Conservation (phyloP, 169 alveolate species). For the Cyclospora cayetanensis region DNA sequence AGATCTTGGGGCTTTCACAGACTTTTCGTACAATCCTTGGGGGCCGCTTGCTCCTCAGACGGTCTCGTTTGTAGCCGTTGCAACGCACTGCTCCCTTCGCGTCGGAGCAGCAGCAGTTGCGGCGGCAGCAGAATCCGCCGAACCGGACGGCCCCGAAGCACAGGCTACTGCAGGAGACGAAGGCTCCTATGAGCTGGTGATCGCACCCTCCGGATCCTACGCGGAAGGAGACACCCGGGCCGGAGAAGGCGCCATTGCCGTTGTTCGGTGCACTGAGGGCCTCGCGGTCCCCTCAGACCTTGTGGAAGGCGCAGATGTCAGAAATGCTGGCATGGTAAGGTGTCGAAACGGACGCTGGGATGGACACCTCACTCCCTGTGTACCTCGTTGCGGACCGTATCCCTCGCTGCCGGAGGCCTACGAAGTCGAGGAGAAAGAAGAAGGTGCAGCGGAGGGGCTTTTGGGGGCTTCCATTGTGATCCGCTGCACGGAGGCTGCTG, state of each 20-base stretch:
- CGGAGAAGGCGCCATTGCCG: constrained; percentile 50
- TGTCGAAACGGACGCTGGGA: constrained; percentile 58
- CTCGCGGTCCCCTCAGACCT: constrained; percentile 11
- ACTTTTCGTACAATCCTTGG: constrained; percentile 81
- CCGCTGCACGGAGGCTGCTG: constrained; percentile 60
- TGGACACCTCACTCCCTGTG: constrained; percentile 56
- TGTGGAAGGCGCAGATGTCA: constrained; percentile 8
- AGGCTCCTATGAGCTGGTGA: constrained; percentile 3
- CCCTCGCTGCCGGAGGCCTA: constrained; percentile 69
- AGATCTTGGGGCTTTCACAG: constrained; percentile 78
- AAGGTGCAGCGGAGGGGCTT: constrained; percentile 54
- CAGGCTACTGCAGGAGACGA: constrained; percentile 38
- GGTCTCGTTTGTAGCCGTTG: neutral
- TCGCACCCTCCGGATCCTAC: neutral
- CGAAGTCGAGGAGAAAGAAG: constrained; percentile 12
- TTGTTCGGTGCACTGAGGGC: constrained; percentile 58
- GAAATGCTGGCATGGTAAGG: constrained; percentile 5
- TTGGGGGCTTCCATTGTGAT: constrained; percentile 15
- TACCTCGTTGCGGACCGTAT: constrained; percentile 60
- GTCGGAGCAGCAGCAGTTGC: constrained; percentile 39
- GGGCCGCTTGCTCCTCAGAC: constrained; percentile 74
- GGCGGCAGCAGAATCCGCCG: constrained; percentile 51
- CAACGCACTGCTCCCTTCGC: constrained; percentile 20
- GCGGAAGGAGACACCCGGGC: neutral
- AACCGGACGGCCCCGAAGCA: constrained; percentile 41